Evolutionary conservation across 169 alveolate genomes (phyloP).

Genomic region (Theileria sp.): DNA sequence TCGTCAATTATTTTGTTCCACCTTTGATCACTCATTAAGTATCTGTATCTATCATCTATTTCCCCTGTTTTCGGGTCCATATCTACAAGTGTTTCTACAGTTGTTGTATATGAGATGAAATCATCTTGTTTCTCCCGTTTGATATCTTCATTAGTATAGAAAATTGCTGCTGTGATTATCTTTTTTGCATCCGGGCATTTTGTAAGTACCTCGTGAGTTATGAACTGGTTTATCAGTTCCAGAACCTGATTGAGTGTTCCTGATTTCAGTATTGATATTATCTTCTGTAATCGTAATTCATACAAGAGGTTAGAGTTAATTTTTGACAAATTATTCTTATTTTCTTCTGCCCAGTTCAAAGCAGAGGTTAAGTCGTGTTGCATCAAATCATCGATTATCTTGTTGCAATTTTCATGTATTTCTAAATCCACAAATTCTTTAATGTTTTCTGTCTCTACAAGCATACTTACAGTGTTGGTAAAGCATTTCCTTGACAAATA

Average conservation of each 20-base stretch:
- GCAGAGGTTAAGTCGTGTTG: constrained; percentile 29
- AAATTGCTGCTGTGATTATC: constrained; percentile 47
- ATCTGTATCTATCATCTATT: constrained; percentile 24
- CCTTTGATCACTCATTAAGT: constrained; percentile 28
- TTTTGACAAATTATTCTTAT: constrained; percentile 7
- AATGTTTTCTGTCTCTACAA: constrained; percentile 24
- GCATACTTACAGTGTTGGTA: constrained; percentile 19
- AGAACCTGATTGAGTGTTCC: constrained; percentile 20
- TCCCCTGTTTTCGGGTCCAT: neutral
- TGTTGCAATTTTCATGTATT: constrained; percentile 2
- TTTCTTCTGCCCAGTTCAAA: constrained; percentile 53
- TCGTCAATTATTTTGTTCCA: constrained; percentile 42
- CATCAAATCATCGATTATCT: constrained; percentile 25
- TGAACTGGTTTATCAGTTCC: constrained; percentile 5
- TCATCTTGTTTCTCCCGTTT: neutral
- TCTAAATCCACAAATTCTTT: constrained; percentile 33
- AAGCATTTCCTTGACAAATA: constrained; percentile 46
- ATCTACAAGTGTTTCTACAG: neutral
- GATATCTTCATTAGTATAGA: constrained; percentile 3
- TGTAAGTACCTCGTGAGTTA: constrained; percentile 15
- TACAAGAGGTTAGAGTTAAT: constrained; percentile 20
- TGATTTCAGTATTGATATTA: constrained; percentile 5
- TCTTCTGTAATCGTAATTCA: constrained; percentile 46
- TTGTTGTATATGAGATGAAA: neutral
- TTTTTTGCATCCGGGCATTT: constrained; percentile 51